Base-by-base conservation (phyloP, 1,284 basidiomycete genomes). In the Puccinia coronata region DNA sequence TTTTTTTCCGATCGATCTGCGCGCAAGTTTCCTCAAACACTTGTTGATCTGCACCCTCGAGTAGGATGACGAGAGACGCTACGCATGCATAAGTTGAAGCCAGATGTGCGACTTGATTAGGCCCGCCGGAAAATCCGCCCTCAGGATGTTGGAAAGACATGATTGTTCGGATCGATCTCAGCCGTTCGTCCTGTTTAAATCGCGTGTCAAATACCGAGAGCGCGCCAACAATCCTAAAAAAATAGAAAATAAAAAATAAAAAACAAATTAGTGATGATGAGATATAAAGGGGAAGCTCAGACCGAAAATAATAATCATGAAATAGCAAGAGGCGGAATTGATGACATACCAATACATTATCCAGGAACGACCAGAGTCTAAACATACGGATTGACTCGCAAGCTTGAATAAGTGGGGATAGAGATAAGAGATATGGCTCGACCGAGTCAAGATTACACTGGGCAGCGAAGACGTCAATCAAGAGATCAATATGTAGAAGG, bases 291-390 rank as follows among this genome's bases (percentile, higher is more conserved):
- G 23, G 39, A 5, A 23, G 1, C 31, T 31, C 3, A 8, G 28
- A 5, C 12, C 23, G 36, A 25, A 25, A 70, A 31, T 31, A 11
- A 20, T 18, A 70, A 49, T 20, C 5, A 1, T 16, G 83, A 92
- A 91, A 82, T 96, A 91, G 47, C n/a, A n/a, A n/a, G n/a, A n/a
- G n/a, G n/a, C n/a, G n/a, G n/a, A n/a, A n/a, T 91, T 89, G 84
- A 98, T 94, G 1, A 95, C 85, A 0, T 91, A 92, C 95, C 96
- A 98, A 87, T 92, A 97, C 82, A 96, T 86, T 41, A 97, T 88
- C 96, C 95, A 98, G 0, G 95, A 92, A 84, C 95, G 91, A 83
- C 93, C 95, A 0, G 95, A 94, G 86, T 98, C 95, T 83, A 96
- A 91, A 36, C 90, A 91, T n/a, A 88, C 89, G 85, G 93, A 96